Percentiles rank a stretch among this genome's conserved stretches.
Evolutionary conservation across 345 rosid genomes (phyloP).

Genomic region (Camelina hispida): DNA sequence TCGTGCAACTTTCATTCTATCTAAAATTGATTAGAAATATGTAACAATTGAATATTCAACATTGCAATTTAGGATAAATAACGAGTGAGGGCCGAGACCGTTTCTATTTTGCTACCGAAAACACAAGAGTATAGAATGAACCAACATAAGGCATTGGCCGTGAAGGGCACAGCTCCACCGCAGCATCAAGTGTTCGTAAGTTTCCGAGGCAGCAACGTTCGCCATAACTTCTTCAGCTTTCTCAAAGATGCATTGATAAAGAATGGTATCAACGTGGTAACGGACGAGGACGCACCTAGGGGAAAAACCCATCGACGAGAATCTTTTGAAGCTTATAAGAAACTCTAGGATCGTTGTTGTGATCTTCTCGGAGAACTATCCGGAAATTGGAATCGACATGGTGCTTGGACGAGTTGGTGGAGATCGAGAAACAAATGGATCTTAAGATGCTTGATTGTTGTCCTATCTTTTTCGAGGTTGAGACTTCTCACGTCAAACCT

Average conservation of each 20-base stretch:
- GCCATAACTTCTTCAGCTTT: slow-evolving; percentile 6
- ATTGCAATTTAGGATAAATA: neutral
- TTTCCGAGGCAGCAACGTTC: slow-evolving; percentile 6
- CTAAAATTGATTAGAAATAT: no score
- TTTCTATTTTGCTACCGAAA: neutral
- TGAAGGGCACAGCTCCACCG: neutral
- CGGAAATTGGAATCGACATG: neutral
- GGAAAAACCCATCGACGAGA: neutral
- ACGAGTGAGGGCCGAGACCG: neutral
- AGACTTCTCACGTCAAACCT: slow-evolving; percentile 6
- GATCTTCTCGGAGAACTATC: slow-evolving; percentile 1
- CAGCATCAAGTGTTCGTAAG: slow-evolving; percentile 3
- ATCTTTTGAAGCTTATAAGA: slow-evolving; percentile 1
- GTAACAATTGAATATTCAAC: no score
- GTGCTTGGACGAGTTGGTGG: slow-evolving; percentile 10
- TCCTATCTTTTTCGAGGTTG: slow-evolving; percentile 13
- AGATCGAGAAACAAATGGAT: slow-evolving; percentile 7
- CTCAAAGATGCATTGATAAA: slow-evolving; percentile 8
- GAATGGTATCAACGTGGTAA: neutral
- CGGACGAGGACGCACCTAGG: slow-evolving; percentile 3
- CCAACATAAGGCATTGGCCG: neutral
- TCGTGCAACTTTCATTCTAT: no score
- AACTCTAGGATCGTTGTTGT: neutral
- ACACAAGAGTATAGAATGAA: neutral
- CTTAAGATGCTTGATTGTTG: neutral